These are phyloP conservation scores for Vigna mungo DNA, from an alignment of 306 rosid genomes.

Conservation along the genomic window DNA sequence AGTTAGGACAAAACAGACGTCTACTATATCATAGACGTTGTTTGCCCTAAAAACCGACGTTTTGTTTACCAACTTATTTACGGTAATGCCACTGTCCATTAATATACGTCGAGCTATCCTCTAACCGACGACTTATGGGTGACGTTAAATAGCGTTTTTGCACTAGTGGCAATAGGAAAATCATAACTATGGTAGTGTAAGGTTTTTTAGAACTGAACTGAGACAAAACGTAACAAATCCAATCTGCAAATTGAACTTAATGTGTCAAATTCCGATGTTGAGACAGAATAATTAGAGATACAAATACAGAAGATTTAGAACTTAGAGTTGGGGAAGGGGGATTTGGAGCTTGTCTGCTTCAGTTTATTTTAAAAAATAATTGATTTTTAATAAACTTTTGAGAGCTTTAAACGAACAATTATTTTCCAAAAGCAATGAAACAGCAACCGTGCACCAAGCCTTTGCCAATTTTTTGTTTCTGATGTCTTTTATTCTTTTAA, in stretches of 20 bases:
- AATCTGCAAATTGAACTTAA: constrained; percentile 61
- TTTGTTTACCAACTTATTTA: no score
- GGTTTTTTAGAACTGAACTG: constrained; percentile 88
- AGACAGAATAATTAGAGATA: constrained; percentile 11
- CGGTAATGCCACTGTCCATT: no score
- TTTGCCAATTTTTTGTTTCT: constrained; percentile 11
- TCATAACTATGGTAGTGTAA: no score
- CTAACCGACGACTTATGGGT: no score
- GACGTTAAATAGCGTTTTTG: no score
- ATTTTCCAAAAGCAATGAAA: not conserved
- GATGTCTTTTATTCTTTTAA: constrained; percentile 8
- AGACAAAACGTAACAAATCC: constrained; percentile 89
- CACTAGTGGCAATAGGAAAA: no score
- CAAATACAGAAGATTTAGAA: constrained; percentile 33
- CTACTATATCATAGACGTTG: no score
- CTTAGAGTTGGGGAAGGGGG: not conserved
- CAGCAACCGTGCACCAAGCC: not conserved
- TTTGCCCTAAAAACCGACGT: no score
- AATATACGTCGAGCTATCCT: no score
- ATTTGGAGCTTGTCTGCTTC: not conserved
- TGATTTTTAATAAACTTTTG: not conserved
- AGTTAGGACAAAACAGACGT: no score
- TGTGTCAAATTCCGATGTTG: constrained; percentile 30
- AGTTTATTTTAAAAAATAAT: not conserved
- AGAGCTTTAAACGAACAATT: not conserved